Evolutionary conservation across 2,329 filamentous ascomycete species (phyloP).

Genomic region (Ophiostoma ips): DNA sequence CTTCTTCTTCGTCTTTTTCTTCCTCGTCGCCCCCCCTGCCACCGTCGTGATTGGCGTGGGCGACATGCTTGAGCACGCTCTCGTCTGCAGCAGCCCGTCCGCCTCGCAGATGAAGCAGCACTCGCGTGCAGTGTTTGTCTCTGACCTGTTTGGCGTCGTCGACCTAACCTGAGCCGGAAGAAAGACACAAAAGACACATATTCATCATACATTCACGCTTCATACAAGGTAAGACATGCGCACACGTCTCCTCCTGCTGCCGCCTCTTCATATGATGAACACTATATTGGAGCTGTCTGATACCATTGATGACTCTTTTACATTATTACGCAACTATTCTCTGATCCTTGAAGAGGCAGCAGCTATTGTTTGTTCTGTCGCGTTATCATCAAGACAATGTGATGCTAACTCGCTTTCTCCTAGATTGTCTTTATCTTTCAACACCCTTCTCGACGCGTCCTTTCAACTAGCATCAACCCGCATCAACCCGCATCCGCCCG

Average conservation of each 20-base stretch:
- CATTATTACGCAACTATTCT: constrained; percentile 25
- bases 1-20: not conserved
- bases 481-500: no score
- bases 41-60: not conserved
- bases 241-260: not conserved
- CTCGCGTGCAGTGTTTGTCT: not conserved
- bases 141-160: not conserved
- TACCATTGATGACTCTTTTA: constrained; percentile 39
- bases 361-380: not conserved
- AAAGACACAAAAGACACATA: not conserved
- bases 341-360: constrained; percentile 12
- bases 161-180: constrained; percentile 6
- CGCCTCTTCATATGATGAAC: constrained; percentile 33
- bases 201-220: not conserved
- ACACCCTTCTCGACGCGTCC: not conserved
- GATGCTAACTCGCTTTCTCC: not conserved
- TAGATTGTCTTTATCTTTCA: not conserved
- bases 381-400: not conserved
- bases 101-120: constrained; percentile 6
- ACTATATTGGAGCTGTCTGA: constrained; percentile 62
- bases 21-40: not conserved
- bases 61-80: constrained; percentile 1
- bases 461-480: not conserved
- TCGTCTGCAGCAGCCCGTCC: not conserved
- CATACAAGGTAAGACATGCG: constrained; percentile 2